Evolutionary conservation across 2,329 filamentous ascomycete species (phyloP).

Genomic region (Furcasterigmium furcatum): DNA sequence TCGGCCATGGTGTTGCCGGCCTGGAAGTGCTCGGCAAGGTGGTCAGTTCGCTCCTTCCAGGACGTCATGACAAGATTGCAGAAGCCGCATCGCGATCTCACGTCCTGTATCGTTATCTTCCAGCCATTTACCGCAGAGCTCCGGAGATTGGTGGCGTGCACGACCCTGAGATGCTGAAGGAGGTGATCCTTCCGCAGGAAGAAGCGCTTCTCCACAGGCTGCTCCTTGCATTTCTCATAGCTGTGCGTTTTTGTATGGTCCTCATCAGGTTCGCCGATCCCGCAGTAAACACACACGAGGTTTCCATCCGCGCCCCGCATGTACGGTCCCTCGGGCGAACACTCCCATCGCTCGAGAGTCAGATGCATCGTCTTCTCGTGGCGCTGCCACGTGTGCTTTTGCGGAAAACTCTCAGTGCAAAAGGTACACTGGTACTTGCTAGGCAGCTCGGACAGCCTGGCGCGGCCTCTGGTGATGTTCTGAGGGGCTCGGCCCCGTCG

Average conservation of each 20-base stretch:
- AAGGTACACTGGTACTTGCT: slow-evolving; percentile 38
- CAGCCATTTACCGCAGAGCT: slow-evolving; percentile 40
- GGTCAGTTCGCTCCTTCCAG: slow-evolving; percentile 28
- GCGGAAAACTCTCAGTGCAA: slow-evolving; percentile 40
- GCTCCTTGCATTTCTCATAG: slow-evolving; percentile 44
- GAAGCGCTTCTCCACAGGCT: slow-evolving; percentile 35
- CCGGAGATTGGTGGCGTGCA: slow-evolving; percentile 33
- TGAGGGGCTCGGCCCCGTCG: not conserved
- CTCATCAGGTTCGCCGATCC: slow-evolving; percentile 20
- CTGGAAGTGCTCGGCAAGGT: slow-evolving; percentile 34
- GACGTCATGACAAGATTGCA: slow-evolving; percentile 25
- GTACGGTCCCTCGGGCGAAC: slow-evolving; percentile 27
- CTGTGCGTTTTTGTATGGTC: slow-evolving; percentile 32
- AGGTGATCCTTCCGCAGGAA: slow-evolving; percentile 42
- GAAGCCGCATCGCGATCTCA: slow-evolving; percentile 29
- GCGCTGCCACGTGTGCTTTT: slow-evolving; percentile 42
- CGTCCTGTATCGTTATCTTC: slow-evolving; percentile 26
- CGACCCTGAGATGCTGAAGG: slow-evolving; percentile 35
- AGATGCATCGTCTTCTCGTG: slow-evolving; percentile 46
- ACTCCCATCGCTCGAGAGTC: slow-evolving; percentile 45
- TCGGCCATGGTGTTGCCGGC: slow-evolving; percentile 31
- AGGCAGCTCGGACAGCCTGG: not conserved
- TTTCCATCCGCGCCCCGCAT: slow-evolving; percentile 37
- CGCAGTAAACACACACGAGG: slow-evolving; percentile 35
- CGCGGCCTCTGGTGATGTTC: not conserved